phyloP scores from a whole-genome alignment of 768 basidiomycete genomes.

The Hebeloma cylindrosporum region DNA sequence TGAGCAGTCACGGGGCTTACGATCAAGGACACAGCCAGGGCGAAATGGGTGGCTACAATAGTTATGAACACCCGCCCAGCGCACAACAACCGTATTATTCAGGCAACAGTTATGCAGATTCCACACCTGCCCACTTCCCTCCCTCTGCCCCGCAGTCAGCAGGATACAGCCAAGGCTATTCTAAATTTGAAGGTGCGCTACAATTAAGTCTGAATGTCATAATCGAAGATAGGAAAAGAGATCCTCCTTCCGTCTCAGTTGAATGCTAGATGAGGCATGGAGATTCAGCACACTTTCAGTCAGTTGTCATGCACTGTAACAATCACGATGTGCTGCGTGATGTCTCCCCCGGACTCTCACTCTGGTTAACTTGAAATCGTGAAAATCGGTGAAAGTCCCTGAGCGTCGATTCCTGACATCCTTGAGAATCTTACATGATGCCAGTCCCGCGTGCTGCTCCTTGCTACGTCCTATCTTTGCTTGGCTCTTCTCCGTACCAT shows the following conservation, averaged over 20 bases:
- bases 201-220: constrained; percentile 59
- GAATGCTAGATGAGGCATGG: constrained; percentile 51
- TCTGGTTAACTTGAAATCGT: constrained; percentile 25
- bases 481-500: constrained; percentile 36
- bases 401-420: constrained; percentile 23
- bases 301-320: constrained; percentile 46
- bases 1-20: constrained; percentile 54
- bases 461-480: constrained; percentile 50
- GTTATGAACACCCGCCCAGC: constrained; percentile 56
- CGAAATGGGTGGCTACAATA: constrained; percentile 67
- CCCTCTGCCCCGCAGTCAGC: constrained; percentile 40
- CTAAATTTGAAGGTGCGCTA: constrained; percentile 85
- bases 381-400: constrained; percentile 28
- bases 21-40: constrained; percentile 65
- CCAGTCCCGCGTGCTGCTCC: constrained; percentile 37
- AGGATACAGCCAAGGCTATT: constrained; percentile 59
- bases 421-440: constrained; percentile 30
- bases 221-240: constrained; percentile 41
- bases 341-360: constrained; percentile 14
- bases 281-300: constrained; percentile 41
- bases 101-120: constrained; percentile 55
- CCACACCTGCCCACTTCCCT: constrained; percentile 50
- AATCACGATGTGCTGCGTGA: constrained; percentile 41
- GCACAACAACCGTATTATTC: constrained; percentile 69
- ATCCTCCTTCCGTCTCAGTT: constrained; percentile 23